Evolutionary conservation across 2,329 filamentous ascomycete genomes (phyloP).

Genomic region (Fusarium duplospermum): DNA sequence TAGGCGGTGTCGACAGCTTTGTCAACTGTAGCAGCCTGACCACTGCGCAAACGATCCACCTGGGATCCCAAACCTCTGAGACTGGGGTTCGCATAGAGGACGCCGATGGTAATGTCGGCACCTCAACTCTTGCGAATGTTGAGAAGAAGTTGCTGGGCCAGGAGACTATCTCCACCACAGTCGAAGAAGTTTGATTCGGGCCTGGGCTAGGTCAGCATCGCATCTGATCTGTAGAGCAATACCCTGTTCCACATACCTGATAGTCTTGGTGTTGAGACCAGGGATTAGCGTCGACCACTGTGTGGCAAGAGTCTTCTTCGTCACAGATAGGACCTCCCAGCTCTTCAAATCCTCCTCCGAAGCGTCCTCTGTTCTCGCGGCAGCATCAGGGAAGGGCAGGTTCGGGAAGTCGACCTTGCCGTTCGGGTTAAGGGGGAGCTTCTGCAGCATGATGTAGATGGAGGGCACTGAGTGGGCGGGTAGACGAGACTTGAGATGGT

Average conservation of each 20-base stretch:
- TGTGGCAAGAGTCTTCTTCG: not conserved
- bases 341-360: not conserved
- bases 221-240: not conserved
- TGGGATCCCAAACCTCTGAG: slow-evolving; percentile 5
- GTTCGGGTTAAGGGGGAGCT: slow-evolving; percentile 78
- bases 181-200: slow-evolving; percentile 49
- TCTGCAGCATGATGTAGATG: slow-evolving; percentile 47
- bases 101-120: slow-evolving; percentile 45
- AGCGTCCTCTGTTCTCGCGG: not conserved
- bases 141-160: slow-evolving; percentile 82
- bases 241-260: not conserved
- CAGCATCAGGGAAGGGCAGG: slow-evolving; percentile 78
- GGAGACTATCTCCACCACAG: slow-evolving; percentile 51
- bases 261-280: not conserved
- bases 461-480: slow-evolving; percentile 49
- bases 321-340: not conserved
- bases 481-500: slow-evolving; percentile 11
- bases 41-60: slow-evolving; percentile 1
- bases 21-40: slow-evolving; percentile 2
- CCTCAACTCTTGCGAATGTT: slow-evolving; percentile 52
- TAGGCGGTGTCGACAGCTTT: not conserved
- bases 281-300: not conserved
- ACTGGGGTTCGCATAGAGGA: slow-evolving; percentile 36
- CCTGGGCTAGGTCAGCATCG: not conserved
- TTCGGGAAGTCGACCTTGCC: slow-evolving; percentile 83